Percentiles rank a stretch among this genome's conserved stretches.
Evolutionary conservation across 108 stramenopile genomes (phyloP).

Genomic region (Skeletonema menzelii): DNA sequence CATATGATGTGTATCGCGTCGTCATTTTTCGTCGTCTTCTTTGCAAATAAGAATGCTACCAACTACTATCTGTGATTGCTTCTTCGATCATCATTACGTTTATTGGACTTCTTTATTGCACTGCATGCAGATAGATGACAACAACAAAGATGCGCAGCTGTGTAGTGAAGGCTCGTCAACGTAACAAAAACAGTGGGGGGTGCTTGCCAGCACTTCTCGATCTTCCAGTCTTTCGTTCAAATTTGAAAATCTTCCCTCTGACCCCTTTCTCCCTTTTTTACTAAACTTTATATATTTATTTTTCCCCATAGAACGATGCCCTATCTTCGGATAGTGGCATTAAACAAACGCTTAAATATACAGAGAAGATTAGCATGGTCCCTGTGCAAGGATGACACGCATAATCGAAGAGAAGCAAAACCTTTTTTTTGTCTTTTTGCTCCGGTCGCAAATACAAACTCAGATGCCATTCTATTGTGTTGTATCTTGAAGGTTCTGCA

Average conservation of each 20-base stretch:
- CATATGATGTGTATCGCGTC: not conserved
- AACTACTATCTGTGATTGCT: no score
- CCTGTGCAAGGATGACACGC: constrained; percentile 96
- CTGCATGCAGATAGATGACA: no score
- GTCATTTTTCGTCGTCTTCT: not conserved
- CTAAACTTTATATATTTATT: not conserved
- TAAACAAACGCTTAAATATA: constrained; percentile 87
- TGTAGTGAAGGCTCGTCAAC: no score
- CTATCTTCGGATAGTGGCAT: constrained; percentile 24
- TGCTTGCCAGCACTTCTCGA: no score
- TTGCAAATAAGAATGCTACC: no score
- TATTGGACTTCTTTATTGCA: no score
- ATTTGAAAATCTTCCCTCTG: no score
- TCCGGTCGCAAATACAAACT: not conserved
- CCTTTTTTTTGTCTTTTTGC: constrained; percentile 54
- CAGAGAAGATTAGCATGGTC: constrained; percentile 99
- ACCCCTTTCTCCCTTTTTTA: not conserved
- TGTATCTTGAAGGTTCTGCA: no score
- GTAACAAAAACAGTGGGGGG: no score
- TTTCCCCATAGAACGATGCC: not conserved
- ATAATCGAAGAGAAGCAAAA: constrained; percentile 85
- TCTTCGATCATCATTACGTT: no score
- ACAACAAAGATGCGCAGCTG: not conserved
- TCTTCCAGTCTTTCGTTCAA: not conserved
- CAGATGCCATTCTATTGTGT: not conserved